phyloP scores from a whole-genome alignment of 306 rosid species.

The Prunus persica region DNA sequence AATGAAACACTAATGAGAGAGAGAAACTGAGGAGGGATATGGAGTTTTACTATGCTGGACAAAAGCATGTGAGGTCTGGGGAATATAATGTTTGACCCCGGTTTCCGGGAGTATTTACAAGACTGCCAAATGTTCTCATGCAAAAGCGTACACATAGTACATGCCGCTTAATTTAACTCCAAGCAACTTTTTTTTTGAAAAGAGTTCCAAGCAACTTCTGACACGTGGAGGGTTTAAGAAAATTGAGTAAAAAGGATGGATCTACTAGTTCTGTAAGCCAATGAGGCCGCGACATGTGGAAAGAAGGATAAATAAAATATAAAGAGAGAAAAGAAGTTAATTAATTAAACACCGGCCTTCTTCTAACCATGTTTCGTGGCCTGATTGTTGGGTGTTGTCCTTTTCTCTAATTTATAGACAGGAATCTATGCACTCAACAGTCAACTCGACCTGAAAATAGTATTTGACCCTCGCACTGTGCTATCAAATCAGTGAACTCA shows the following conservation, averaged over 20 bases:
- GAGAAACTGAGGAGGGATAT: background rate
- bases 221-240: background rate
- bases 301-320: background rate
- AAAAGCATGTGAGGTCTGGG: background rate
- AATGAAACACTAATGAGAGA: background rate
- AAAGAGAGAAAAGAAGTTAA: background rate
- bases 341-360: constrained; percentile 7
- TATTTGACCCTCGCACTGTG: too few relatives aligned
- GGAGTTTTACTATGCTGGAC: background rate
- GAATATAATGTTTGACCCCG: background rate
- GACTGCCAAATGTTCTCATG: background rate
- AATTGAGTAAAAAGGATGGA: background rate
- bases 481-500: too few relatives aligned
- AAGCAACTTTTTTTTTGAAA: background rate
- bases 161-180: background rate
- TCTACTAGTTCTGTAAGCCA: background rate
- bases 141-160: background rate
- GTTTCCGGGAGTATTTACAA: background rate
- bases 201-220: background rate
- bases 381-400: constrained; percentile 4
- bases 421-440: too few relatives aligned
- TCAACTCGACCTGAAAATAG: too few relatives aligned
- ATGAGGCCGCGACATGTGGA: background rate
- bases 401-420: background rate
- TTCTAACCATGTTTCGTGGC: constrained; percentile 19